Evolutionary conservation across 2,329 filamentous ascomycete genomes (phyloP).

Genomic region (Aspergillus proliferans): DNA sequence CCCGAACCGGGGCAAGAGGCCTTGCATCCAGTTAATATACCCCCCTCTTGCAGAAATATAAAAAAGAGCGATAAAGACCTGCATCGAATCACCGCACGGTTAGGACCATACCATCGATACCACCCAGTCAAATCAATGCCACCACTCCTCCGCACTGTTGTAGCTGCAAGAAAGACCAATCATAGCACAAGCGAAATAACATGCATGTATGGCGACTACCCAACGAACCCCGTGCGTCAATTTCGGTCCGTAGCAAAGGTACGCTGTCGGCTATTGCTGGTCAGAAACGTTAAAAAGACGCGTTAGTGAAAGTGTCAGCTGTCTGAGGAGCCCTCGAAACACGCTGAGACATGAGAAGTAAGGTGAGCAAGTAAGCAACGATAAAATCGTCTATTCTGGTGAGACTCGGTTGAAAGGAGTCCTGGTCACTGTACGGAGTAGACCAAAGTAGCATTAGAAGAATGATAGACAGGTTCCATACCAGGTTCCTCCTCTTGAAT

Average conservation of each 20-base stretch:
- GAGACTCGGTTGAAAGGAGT: neutral
- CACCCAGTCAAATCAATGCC: too few species aligned
- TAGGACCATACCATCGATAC: too few species aligned
- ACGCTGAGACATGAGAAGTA: neutral
- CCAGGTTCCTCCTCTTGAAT: neutral
- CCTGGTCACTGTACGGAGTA: neutral
- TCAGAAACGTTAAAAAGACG: neutral
- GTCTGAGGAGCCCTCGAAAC: neutral
- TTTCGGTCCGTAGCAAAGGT: too few species aligned
- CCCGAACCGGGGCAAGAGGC: too few species aligned
- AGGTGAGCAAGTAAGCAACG: neutral
- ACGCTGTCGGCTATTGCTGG: too few species aligned
- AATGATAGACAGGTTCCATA: neutral
- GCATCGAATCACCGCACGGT: too few species aligned
- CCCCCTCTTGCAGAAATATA: too few species aligned
- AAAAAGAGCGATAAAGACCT: too few species aligned
- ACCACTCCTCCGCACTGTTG: too few species aligned
- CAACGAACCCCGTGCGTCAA: neutral
- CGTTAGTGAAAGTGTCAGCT: neutral
- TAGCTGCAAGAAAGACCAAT: too few species aligned
- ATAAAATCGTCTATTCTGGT: neutral
- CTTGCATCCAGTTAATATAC: too few species aligned
- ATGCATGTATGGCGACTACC: neutral
- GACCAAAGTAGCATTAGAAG: neutral
- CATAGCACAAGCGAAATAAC: too few species aligned